Conservation (phyloP, 2,329 filamentous ascomycete genomes). For the Aspergillus sergii region DNA sequence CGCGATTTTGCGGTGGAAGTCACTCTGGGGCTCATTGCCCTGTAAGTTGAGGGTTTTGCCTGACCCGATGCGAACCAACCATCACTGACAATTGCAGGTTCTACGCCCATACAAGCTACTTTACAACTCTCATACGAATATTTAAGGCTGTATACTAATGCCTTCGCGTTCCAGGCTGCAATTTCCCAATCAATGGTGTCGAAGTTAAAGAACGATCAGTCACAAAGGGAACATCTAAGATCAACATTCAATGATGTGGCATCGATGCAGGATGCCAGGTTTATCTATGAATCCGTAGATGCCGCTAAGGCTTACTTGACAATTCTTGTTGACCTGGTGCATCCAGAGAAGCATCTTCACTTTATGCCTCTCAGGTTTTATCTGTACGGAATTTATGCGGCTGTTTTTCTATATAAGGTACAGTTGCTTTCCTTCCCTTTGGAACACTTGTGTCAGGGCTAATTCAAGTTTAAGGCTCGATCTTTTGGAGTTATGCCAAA, state of each 20-base stretch:
- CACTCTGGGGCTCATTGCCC: slow-evolving; percentile 66
- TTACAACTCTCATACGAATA: slow-evolving; percentile 73
- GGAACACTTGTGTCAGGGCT: background rate
- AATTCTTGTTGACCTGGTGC: slow-evolving; percentile 62
- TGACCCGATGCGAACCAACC: background rate
- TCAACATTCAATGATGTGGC: slow-evolving; percentile 58
- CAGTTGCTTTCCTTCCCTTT: background rate
- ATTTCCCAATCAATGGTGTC: slow-evolving; percentile 54
- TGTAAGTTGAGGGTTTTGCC: slow-evolving; percentile 47
- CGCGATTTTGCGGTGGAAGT: slow-evolving; percentile 71
- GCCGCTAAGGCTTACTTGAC: slow-evolving; percentile 64
- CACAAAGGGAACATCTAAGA: slow-evolving; percentile 44
- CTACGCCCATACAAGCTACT: slow-evolving; percentile 66
- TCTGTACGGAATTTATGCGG: slow-evolving; percentile 64
- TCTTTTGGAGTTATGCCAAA: slow-evolving; percentile 62
- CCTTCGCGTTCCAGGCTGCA: slow-evolving; percentile 74
- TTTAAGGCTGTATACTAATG: slow-evolving; percentile 71
- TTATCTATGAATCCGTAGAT: slow-evolving; percentile 68
- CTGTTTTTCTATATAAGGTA: slow-evolving; percentile 68
- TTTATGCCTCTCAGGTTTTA: slow-evolving; percentile 68
- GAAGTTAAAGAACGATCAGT: slow-evolving; percentile 38
- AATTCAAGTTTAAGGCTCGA: slow-evolving; percentile 46
- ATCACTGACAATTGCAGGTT: slow-evolving; percentile 49
- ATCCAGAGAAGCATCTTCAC: slow-evolving; percentile 60
- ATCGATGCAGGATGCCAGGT: slow-evolving; percentile 64